phyloP scores from a whole-genome alignment of 345 rosid species.

The Populus tremula region DNA sequence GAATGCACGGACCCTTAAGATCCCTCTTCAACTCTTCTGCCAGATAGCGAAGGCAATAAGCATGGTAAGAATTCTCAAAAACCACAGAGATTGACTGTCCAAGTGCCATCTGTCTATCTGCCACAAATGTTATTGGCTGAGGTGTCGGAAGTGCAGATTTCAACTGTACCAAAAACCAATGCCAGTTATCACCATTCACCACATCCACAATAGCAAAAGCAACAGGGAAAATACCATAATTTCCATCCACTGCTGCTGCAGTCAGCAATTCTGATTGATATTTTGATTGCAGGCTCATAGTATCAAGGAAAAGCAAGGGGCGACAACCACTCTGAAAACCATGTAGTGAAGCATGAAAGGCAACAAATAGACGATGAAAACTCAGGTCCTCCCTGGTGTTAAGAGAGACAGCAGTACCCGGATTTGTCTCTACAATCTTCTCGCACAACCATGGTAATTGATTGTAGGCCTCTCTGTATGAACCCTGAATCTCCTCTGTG shows the following conservation, averaged over 20 bases:
- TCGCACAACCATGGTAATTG: conserved; percentile 28
- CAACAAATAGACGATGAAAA: conserved; percentile 22
- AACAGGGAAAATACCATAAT: conserved; percentile 23
- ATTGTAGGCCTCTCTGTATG: conserved; percentile 25
- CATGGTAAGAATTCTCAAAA: conserved; percentile 24
- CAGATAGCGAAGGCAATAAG: conserved; percentile 27
- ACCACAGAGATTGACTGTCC: conserved; percentile 16
- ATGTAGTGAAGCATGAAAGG: conserved; percentile 25
- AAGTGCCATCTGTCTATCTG: conserved; percentile 13
- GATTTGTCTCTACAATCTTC: conserved; percentile 26
- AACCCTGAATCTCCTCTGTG: conserved; percentile 26
- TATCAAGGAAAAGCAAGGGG: conserved; percentile 27
- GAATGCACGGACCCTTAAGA: conserved; percentile 25
- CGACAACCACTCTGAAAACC: conserved; percentile 32
- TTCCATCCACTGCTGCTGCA: conserved; percentile 31
- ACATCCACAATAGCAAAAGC: conserved; percentile 27
- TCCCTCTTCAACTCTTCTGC: conserved; percentile 31
- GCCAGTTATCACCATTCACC: conserved; percentile 27
- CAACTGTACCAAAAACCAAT: conserved; percentile 28
- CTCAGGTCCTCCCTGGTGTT: conserved; percentile 15
- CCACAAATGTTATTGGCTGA: conserved; percentile 24
- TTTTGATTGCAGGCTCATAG: conserved; percentile 14
- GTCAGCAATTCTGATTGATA: conserved; percentile 27
- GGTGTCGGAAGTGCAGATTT: conserved; percentile 12
- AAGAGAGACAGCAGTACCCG: conserved; percentile 18